Evolutionary conservation across 1,284 basidiomycete species (phyloP), one percentile per base, ranked within the genome.

Genomic region (Termitomyces sp.): DNA sequence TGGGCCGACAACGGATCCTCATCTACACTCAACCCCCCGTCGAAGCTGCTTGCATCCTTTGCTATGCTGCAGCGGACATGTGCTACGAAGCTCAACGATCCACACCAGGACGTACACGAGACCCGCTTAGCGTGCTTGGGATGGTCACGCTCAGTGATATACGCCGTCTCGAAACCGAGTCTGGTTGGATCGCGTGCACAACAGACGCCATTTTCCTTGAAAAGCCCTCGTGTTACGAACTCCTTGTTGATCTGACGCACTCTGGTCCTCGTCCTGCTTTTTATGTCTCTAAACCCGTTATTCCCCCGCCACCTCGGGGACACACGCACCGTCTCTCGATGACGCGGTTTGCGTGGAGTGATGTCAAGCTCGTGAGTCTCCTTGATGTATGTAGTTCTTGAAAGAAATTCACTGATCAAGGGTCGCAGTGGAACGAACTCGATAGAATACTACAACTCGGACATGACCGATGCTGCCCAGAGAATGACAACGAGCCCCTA

Each of bases 131-230:
- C 55, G 86, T 89, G 1, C 75, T 92, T 0, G 89, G 89, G 0
- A 85, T 89, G 80, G 78, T 91, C 36, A 90, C 88, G 0, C 73
- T 92, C 0, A 82, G 74, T 41, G 89, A 91, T 63, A 66, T 89
- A 33, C 81, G 83, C 58, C 77, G 79, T 56, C 67, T 91, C 77
- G 86, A 85, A 62, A 75, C 77, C 1, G 86, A 85, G 0, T 72
- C 77, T 9, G 88, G 89, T 12, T 92, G 88, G 87, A 81, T 91
- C 52, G 89, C 89, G 31, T 91, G 88, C 65, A 91, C 90, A 8
- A 90, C 89, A 0, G 90, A 92, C 59, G 84, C 88, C 1, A 81
- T 92, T 17, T 90, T 88, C 70, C 73, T 90, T 26, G 89, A 92
- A 61, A 88, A 84, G 65, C 85, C 88, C 1, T 71, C 79, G 2